Evolutionary conservation across 345 rosid genomes (phyloP).

Genomic region (Corchorus capsularis): DNA sequence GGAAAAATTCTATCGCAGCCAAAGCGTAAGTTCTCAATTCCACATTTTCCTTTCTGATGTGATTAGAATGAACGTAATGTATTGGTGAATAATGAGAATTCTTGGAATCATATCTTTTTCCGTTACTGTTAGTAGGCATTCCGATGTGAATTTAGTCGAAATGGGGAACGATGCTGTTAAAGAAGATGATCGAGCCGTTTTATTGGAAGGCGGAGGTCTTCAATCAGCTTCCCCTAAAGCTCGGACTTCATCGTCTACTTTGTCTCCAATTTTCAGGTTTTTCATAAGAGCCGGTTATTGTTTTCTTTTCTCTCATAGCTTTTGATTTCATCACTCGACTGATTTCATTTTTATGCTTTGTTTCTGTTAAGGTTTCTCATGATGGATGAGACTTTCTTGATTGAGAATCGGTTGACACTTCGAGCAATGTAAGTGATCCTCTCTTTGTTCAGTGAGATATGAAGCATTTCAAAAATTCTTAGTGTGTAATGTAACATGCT

Average conservation of each 20-base stretch:
- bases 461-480: not conserved
- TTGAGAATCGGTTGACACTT: conserved; percentile 74
- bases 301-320: not conserved
- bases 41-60: conserved; percentile 3
- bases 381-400: conserved; percentile 88
- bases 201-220: conserved; percentile 83
- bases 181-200: conserved; percentile 80
- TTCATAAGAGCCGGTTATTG: not conserved
- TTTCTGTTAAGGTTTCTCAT: conserved; percentile 55
- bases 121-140: conserved; percentile 60
- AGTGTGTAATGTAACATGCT: not conserved
- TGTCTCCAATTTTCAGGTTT: conserved; percentile 74
- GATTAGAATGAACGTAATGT: not conserved
- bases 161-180: conserved; percentile 50
- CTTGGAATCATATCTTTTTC: too few species aligned
- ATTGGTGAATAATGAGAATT: not conserved
- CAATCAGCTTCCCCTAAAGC: conserved; percentile 81
- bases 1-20: conserved; percentile 42
- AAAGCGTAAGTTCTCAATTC: conserved; percentile 64
- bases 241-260: conserved; percentile 36
- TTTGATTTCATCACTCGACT: conserved; percentile 7
- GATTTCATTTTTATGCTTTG: conserved; percentile 14
- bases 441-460: not conserved
- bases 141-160: conserved; percentile 77
- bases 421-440: conserved; percentile 77